phyloP scores from a whole-genome alignment of 1,284 basidiomycete species.

The Leccinum angustisporum region DNA sequence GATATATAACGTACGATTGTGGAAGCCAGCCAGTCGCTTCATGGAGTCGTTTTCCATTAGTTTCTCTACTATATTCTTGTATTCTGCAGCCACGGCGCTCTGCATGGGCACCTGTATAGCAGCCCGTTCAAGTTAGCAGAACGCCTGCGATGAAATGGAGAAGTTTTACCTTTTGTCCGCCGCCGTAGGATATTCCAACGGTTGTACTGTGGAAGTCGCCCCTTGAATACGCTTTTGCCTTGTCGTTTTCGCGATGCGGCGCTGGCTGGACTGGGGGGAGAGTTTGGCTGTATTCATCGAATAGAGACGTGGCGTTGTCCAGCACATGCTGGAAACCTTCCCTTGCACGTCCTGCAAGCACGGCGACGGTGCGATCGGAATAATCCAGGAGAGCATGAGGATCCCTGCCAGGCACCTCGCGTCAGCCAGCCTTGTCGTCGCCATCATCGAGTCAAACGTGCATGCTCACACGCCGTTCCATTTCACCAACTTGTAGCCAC shows the following conservation, averaged over 20 bases:
- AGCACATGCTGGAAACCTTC: not conserved
- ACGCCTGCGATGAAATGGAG: not conserved
- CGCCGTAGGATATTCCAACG: not conserved
- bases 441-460: not conserved
- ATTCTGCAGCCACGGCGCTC: not conserved
- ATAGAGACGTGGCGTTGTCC: not conserved
- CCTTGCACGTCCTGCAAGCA: not conserved
- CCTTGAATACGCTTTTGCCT: too few species aligned
- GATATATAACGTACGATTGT: not conserved
- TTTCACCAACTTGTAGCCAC: not conserved
- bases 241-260: too few species aligned
- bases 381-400: not conserved
- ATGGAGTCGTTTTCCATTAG: not conserved
- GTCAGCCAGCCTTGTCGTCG: not conserved
- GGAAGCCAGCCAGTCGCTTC: conserved; percentile 10
- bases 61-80: not conserved
- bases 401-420: not conserved
- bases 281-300: not conserved
- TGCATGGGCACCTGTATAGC: not conserved
- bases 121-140: too few species aligned
- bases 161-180: not conserved
- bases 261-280: not conserved
- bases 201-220: not conserved
- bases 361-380: not conserved
- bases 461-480: not conserved